Evolutionary conservation across 1,139 yeast species (phyloP), one percentile per base, ranked within the genome.

Genomic region (Diutina catenulata): DNA sequence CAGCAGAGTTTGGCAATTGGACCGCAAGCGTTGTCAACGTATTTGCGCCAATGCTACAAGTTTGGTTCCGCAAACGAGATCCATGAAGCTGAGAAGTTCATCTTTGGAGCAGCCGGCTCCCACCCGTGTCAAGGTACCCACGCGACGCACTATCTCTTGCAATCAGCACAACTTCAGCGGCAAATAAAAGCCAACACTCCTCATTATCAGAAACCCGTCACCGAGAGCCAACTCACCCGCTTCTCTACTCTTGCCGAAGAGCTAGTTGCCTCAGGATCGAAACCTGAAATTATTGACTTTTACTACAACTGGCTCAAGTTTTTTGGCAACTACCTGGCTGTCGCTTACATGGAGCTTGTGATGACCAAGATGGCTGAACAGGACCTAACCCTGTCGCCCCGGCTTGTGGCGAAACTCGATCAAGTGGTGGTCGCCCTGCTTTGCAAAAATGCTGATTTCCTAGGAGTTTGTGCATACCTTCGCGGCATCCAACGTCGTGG

Each of bases 61-160:
- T 31, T 13, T 13, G 35, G 35, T 9, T 21, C 10, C 5, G 13
- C 19, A 10, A 19, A 31, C n/a, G 24, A 31, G 11, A 19, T 31
- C 4, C 9, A 3, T 8, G 35, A 31, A 21, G 13, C 21, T 13
- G 14, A 31, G 9, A 3, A 13, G 7, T 31, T 13, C 9, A 10
- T 31, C 9, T 18, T 7, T 4, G 15, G n/a, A 3, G n/a, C 16
- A 8, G 14, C 22, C 5, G 16, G n/a, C 16, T 15, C 15, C 11
- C 20, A 31, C 14, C n/a, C n/a, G n/a, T n/a, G n/a, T n/a, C n/a
- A n/a, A n/a, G n/a, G n/a, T n/a, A n/a, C n/a, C n/a, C n/a, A n/a
- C n/a, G n/a, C n/a, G n/a, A n/a, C n/a, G n/a, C 35, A 31, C 9
- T 31, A 31, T 14, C 35, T 31, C 19, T 8, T 31, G n/a, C 10